phyloP scores from a whole-genome alignment of 371 early-diverging fungal genomes.

The Rhizopus microsporus region DNA sequence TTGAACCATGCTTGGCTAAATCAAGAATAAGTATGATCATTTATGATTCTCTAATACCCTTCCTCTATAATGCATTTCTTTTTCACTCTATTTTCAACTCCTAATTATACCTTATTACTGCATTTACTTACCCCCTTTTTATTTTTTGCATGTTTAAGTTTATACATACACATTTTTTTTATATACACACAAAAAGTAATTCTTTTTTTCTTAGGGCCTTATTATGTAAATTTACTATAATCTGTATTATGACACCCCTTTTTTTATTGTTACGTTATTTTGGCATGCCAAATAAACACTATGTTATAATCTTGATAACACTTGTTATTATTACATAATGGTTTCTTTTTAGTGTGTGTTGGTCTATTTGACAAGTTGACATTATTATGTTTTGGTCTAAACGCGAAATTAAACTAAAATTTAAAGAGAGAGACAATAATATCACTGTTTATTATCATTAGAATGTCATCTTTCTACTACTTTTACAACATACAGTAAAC shows the following conservation, averaged over 20 bases:
- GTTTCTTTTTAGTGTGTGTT: background rate
- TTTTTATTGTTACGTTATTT: slow-evolving; percentile 3
- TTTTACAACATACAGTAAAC: too few species aligned
- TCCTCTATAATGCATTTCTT: slow-evolving; percentile 2
- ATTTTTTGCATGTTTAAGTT: slow-evolving; percentile 3
- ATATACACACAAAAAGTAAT: slow-evolving; percentile 1
- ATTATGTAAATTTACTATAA: background rate
- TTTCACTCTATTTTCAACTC: background rate
- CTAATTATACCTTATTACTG: background rate
- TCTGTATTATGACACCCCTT: background rate
- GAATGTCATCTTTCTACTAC: too few species aligned
- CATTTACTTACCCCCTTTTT: slow-evolving; percentile 1
- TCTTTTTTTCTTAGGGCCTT: background rate
- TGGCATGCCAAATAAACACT: background rate
- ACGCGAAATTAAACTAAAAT: background rate
- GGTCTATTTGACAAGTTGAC: background rate
- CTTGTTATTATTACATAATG: background rate
- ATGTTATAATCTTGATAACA: background rate
- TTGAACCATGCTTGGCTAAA: slow-evolving; percentile 65
- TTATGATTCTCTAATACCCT: background rate
- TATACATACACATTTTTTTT: background rate
- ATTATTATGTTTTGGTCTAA: background rate
- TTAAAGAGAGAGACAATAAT: too few species aligned
- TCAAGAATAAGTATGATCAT: slow-evolving; percentile 2
- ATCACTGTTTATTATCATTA: too few species aligned